Conservation (phyloP, 352 stramenopile species). For the Globisporangium iwayamae region DNA sequence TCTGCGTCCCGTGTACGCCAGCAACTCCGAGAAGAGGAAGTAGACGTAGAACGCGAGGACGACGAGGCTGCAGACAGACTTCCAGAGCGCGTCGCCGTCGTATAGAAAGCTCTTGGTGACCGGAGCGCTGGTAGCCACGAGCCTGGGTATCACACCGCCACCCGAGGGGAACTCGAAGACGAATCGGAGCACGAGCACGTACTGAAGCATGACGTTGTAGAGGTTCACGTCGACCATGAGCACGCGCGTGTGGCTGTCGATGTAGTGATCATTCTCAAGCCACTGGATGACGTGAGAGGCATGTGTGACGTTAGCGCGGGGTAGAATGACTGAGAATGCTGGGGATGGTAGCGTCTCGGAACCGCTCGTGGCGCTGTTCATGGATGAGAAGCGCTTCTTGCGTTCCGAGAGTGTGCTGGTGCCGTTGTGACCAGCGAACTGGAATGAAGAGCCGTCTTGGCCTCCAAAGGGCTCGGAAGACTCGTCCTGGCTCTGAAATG, state of each 20-base stretch:
- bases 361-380: conserved; percentile 18
- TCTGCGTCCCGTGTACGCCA: conserved; percentile 23
- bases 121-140: conserved; percentile 27
- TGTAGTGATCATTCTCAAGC: conserved; percentile 28
- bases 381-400: conserved; percentile 35
- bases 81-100: conserved; percentile 21
- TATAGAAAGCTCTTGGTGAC: conserved; percentile 40
- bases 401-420: conserved; percentile 32
- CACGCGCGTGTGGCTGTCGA: conserved; percentile 36
- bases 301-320: conserved; percentile 16
- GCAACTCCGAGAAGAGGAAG: conserved; percentile 43
- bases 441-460: conserved; percentile 16
- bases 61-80: conserved; percentile 26
- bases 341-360: conserved; percentile 29
- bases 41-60: conserved; percentile 42
- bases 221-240: conserved; percentile 49
- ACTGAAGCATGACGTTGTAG: conserved; percentile 44
- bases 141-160: conserved; percentile 29
- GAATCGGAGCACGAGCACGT: conserved; percentile 37
- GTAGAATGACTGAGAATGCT: conserved; percentile 40
- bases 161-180: conserved; percentile 42
- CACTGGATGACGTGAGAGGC: conserved; percentile 22
- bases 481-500: conserved; percentile 22
- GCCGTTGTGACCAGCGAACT: conserved; percentile 31
- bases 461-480: conserved; percentile 18